These are phyloP conservation scores for Termitomyces sp. DNA, from an alignment of 768 basidiomycete species.

Conservation along the genomic window DNA sequence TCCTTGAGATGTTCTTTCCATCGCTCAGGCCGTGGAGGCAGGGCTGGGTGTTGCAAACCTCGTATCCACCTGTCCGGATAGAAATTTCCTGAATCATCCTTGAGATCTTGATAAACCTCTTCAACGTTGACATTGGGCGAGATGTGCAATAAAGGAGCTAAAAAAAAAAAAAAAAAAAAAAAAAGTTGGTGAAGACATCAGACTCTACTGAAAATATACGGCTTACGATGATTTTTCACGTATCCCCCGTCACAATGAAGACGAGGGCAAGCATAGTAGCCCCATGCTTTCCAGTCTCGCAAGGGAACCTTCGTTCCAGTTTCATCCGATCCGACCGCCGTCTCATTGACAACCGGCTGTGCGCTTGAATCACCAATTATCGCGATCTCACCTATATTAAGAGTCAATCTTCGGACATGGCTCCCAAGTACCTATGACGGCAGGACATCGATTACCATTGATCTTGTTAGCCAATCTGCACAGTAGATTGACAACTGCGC, in stretches of 20 bases:
- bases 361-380: too few species aligned
- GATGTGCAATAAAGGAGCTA: constrained; percentile 18
- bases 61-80: constrained; percentile 46
- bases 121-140: constrained; percentile 21
- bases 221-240: constrained; percentile 41
- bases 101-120: constrained; percentile 26
- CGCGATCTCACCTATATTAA: neutral
- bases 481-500: neutral
- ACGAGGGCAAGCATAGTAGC: constrained; percentile 45
- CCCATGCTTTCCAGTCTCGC: constrained; percentile 49
- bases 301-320: neutral
- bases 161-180: too few species aligned
- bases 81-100: constrained; percentile 21
- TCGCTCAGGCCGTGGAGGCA: constrained; percentile 43
- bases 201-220: neutral
- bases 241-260: constrained; percentile 26
- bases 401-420: neutral
- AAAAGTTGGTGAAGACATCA: neutral
- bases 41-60: constrained; percentile 39
- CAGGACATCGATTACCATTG: neutral
- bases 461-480: constrained; percentile 6
- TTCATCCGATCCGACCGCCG: neutral
- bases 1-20: constrained; percentile 38
- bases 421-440: neutral
- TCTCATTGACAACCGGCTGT: neutral